phyloP scores from a whole-genome alignment of 495 filamentous ascomycete genomes.

The Aspergillus steynii region DNA sequence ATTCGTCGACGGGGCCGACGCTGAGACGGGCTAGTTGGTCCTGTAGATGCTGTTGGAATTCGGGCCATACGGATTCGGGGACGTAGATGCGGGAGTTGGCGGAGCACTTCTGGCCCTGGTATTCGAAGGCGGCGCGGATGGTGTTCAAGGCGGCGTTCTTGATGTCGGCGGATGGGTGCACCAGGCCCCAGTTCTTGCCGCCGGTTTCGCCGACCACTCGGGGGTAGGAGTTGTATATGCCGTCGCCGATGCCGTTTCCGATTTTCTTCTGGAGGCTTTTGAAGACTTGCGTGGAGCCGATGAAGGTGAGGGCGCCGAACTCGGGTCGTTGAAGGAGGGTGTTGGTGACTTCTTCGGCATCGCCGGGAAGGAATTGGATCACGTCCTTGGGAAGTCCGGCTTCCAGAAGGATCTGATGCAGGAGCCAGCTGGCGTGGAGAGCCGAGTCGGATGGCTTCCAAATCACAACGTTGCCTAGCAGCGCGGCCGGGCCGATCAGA shows the following conservation, averaged over 20 bases:
- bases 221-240: conserved; percentile 69
- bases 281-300: conserved; percentile 76
- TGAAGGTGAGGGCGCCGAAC: conserved; percentile 77
- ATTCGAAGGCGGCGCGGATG: conserved; percentile 83
- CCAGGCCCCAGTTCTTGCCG: conserved; percentile 85
- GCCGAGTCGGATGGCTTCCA: conserved; percentile 84
- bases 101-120: conserved; percentile 85
- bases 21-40: conserved; percentile 27
- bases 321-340: conserved; percentile 65
- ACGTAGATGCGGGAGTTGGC: conserved; percentile 78
- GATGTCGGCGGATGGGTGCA: conserved; percentile 72
- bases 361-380: conserved; percentile 79
- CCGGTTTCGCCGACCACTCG: conserved; percentile 83
- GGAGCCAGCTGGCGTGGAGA: conserved; percentile 71
- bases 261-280: conserved; percentile 71
- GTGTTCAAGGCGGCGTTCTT: conserved; percentile 75
- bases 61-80: conserved; percentile 61
- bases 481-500: conserved; percentile 68
- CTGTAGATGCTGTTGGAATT: conserved; percentile 57
- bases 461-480: conserved; percentile 81
- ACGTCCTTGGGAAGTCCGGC: conserved; percentile 76
- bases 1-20: conserved; percentile 59
- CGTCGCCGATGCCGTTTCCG: conserved; percentile 64
- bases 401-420: conserved; percentile 79
- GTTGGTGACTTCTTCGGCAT: conserved; percentile 71